These are phyloP conservation scores for Xylaria polymorpha DNA, from an alignment of 2,329 filamentous ascomycete species.

Conservation along the genomic window DNA sequence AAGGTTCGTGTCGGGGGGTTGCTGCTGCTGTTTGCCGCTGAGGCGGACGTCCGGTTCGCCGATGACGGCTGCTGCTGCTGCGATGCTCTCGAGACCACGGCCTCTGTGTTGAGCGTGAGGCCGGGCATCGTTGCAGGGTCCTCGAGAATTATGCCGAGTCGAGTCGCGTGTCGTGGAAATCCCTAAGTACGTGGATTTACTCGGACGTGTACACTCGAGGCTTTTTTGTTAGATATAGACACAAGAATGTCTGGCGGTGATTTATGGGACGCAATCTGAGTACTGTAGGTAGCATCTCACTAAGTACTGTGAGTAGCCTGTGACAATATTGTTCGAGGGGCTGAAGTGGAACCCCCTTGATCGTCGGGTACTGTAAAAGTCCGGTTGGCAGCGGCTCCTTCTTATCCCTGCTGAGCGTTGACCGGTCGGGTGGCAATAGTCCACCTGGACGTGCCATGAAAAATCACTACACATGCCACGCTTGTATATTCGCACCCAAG, in stretches of 20 bases:
- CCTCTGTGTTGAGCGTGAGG: constrained; percentile 48
- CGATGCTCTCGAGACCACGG: constrained; percentile 27
- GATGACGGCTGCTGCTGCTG: constrained; percentile 21
- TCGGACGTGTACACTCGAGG: not conserved
- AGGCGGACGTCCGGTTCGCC: constrained; percentile 17
- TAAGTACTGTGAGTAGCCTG: not conserved
- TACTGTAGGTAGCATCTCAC: not conserved
- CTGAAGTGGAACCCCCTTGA: constrained; percentile 13
- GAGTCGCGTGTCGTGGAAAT: not conserved
- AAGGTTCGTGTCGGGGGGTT: constrained; percentile 24
- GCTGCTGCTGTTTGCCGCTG: constrained; percentile 11
- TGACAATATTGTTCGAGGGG: constrained; percentile 23
- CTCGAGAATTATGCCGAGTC: constrained; percentile 22
- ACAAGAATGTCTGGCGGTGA: not conserved
- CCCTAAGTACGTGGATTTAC: not conserved
- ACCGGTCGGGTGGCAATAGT: too few relatives aligned
- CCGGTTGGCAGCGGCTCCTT: constrained; percentile 17
- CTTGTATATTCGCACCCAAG: too few relatives aligned
- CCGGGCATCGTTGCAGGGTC: constrained; percentile 45
- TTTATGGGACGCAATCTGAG: not conserved
- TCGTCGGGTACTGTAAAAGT: constrained; percentile 11
- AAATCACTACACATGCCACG: too few relatives aligned
- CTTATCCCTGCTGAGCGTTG: constrained; percentile 15
- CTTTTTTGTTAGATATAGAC: not conserved
- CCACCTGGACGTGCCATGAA: too few relatives aligned